Evolutionary conservation across 371 early-diverging fungal genomes (phyloP), one percentile per base, ranked within the genome.

Genomic region (Mortierella sp.): DNA sequence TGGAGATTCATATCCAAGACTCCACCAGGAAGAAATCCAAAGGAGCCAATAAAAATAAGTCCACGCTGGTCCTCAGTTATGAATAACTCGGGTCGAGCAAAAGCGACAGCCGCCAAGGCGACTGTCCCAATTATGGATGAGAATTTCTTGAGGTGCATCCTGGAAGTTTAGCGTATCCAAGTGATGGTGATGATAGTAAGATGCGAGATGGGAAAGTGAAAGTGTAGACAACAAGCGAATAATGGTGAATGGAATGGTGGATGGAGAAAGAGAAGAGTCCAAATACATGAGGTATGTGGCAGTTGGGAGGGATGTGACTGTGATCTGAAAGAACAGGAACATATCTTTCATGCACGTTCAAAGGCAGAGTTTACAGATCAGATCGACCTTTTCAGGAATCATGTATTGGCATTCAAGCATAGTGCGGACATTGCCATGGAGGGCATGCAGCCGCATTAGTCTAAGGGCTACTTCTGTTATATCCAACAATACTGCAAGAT

Each of bases 11-110:
- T 72, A 19, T 81, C 75, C 1, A 89, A 74, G 42, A 70, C 69
- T 2, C 86, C 89, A 29, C 87, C 87, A 3, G 85, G 28, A 23
- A 89, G 74, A 64, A 87, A 89, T 0, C 89, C 89, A 69, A 89
- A 89, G 23, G 83, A 72, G 9, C 87, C 87, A 9, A 86, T 85
- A 51, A 66, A 70, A 29, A 88, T 66, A 22, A 83, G 60, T 19
- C 68, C 75, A 9, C 88, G 83, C 43, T 79, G 78, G 72, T 88
- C 88, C 12, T 85, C 60, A 42, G 78, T 66, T 34, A 88, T 71
- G 17, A 83, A 49, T 9, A 88, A 68, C 56, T 83, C 83, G 4
- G 86, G 86, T 47, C 83, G 66, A 3, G 79, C 78, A 28, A 37
- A 56, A 5, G 78, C 45, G 29, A 83, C 64, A 26, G 65, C 58